These are phyloP conservation scores for Pyricularia sp. DNA, from an alignment of 2,329 filamentous ascomycete genomes.

Conservation along the genomic window DNA sequence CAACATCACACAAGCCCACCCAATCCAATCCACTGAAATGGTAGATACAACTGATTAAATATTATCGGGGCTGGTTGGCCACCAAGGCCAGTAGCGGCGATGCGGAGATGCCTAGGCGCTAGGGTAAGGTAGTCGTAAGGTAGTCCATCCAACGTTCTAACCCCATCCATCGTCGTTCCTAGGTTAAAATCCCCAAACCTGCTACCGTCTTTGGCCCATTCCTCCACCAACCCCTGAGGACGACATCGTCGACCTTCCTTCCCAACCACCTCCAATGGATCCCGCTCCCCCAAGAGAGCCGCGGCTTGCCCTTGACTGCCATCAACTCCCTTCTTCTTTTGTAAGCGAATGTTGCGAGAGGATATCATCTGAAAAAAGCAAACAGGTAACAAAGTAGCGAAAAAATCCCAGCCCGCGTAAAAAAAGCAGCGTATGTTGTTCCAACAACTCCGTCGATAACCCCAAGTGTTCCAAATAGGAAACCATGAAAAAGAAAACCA, in stretches of 20 bases:
- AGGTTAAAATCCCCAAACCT: not conserved
- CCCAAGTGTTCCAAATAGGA: not conserved
- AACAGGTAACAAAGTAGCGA: not conserved
- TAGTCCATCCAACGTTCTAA: not conserved
- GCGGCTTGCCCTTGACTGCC: constrained; percentile 2
- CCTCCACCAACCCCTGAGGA: not conserved
- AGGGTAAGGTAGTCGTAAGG: not conserved
- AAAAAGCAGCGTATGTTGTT: constrained; percentile 18
- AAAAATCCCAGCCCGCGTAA: constrained; percentile 20
- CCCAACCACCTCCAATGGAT: not conserved
- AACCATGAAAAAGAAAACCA: constrained; percentile 16
- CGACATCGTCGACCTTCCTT: not conserved
- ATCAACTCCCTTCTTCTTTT: constrained; percentile 7
- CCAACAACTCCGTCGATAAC: constrained; percentile 31
- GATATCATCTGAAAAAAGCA: constrained; percentile 17
- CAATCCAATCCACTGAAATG: not conserved
- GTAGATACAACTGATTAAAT: constrained; percentile 7
- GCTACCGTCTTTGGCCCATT: not conserved
- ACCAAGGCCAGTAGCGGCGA: not conserved
- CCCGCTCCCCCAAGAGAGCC: not conserved
- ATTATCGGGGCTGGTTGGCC: constrained; percentile 3
- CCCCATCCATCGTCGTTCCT: not conserved
- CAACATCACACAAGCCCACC: not conserved
- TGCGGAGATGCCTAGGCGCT: not conserved
- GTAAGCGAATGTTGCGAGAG: constrained; percentile 36